phyloP scores from a whole-genome alignment of 257 asterid species.

The Osmanthus fragrans region DNA sequence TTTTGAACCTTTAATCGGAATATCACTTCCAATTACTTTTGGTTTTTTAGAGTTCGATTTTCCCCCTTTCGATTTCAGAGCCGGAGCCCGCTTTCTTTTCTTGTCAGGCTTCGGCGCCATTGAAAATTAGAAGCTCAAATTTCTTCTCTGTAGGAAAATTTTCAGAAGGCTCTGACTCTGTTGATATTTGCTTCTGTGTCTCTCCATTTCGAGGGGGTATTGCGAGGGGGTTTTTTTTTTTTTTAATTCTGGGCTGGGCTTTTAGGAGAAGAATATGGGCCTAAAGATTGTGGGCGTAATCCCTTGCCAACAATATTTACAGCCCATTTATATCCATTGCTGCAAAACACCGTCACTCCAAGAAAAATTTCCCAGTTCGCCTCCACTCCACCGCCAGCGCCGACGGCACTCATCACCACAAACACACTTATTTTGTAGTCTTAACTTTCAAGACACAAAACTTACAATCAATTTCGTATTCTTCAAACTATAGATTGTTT shows the following conservation, averaged over 20 bases:
- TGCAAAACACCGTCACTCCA: too few species aligned
- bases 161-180: not conserved
- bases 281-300: not conserved
- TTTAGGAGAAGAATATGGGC: not conserved
- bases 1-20: constrained; percentile 30
- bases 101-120: constrained; percentile 71
- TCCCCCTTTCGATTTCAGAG: constrained; percentile 33
- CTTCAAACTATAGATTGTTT: too few species aligned
- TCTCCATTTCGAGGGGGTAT: not conserved
- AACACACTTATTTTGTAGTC: too few species aligned
- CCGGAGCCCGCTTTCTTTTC: constrained; percentile 61
- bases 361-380: too few species aligned
- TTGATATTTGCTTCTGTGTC: not conserved
- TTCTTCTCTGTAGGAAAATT: constrained; percentile 8
- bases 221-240: constrained; percentile 22
- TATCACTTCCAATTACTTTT: constrained; percentile 35
- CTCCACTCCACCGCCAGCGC: too few species aligned
- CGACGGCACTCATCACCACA: too few species aligned
- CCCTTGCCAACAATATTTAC: too few species aligned
- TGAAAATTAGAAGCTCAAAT: constrained; percentile 24
- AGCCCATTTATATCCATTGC: too few species aligned
- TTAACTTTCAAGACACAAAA: too few species aligned
- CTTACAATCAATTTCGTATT: too few species aligned
- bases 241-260: not conserved
- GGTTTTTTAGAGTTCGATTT: constrained; percentile 39